Conservation (phyloP, 2,329 filamentous ascomycete species). For the Venturia asperata region DNA sequence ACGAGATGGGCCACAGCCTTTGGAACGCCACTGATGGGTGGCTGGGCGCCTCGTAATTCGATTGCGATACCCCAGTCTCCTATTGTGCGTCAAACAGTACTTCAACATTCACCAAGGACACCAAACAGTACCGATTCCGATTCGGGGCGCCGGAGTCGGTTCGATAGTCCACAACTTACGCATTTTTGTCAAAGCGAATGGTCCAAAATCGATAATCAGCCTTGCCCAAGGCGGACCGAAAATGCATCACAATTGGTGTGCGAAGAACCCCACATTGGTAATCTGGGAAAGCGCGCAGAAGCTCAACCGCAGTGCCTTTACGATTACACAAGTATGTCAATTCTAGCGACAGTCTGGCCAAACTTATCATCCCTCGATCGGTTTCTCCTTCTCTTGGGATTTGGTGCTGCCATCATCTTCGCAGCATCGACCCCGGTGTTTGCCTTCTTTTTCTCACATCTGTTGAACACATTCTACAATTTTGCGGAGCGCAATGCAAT, state of each 20-base stretch:
- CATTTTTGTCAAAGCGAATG: not conserved
- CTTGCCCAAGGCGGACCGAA: not conserved
- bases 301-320: no score
- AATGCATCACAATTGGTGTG: not conserved
- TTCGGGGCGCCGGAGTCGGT: not conserved
- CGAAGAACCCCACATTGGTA: not conserved
- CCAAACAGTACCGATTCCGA: not conserved
- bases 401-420: slow-evolving; percentile 56
- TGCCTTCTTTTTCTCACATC: slow-evolving; percentile 64
- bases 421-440: slow-evolving; percentile 67
- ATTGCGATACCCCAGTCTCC: not conserved
- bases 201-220: not conserved
- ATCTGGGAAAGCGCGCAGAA: not conserved
- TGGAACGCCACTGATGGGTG: not conserved
- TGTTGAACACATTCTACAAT: slow-evolving; percentile 64
- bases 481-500: slow-evolving; percentile 40
- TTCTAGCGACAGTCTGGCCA: slow-evolving; percentile 46
- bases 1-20: not conserved
- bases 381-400: slow-evolving; percentile 41
- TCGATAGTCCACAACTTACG: not conserved
- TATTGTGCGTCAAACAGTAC: not conserved
- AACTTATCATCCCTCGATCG: slow-evolving; percentile 24
- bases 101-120: not conserved
- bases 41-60: not conserved
- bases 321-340: not conserved